Conservation (phyloP, 202 grass and related monocot genomes). For the Zoysia matrella region DNA sequence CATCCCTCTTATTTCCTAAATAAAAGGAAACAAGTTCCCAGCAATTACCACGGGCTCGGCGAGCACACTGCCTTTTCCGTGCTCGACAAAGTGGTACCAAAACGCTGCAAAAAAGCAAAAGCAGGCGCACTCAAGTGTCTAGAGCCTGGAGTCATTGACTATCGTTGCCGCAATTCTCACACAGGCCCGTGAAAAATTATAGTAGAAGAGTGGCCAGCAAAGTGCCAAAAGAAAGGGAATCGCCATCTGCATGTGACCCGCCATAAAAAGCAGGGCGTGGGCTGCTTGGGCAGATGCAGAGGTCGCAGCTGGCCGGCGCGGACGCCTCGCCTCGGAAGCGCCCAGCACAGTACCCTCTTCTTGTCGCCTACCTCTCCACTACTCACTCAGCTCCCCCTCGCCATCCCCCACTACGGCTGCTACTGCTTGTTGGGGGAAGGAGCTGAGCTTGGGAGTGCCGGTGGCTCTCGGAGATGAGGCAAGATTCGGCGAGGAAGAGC, state of each 20-base stretch:
- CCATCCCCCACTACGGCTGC: not conserved
- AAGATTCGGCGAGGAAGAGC: conserved; percentile 11
- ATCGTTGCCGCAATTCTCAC: conserved; percentile 32
- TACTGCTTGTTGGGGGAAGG: not conserved
- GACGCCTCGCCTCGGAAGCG: not conserved
- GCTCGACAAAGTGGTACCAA: conserved; percentile 52
- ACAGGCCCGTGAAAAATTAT: conserved; percentile 24
- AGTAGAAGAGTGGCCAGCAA: conserved; percentile 46
- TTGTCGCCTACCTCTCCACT: not conserved
- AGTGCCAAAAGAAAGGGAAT: conserved; percentile 79
- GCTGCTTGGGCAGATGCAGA: too few relatives aligned
- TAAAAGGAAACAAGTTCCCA: too few relatives aligned
- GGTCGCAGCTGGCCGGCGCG: too few relatives aligned
- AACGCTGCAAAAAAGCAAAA: conserved; percentile 58
- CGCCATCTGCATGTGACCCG: conserved; percentile 34
- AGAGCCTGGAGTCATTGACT: conserved; percentile 25
- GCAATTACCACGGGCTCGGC: not conserved
- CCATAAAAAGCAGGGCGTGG: conserved; percentile 63
- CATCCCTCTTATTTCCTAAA: not conserved
- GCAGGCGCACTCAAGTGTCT: conserved; percentile 37
- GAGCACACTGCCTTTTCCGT: conserved; percentile 1
- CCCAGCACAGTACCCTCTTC: not conserved
- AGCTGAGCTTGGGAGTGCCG: conserved; percentile 10
- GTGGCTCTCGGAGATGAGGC: conserved; percentile 33
- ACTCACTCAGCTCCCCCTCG: not conserved